These are phyloP conservation scores for Fraxinus quadrangulata DNA, from an alignment of 257 asterid species.

Conservation along the genomic window DNA sequence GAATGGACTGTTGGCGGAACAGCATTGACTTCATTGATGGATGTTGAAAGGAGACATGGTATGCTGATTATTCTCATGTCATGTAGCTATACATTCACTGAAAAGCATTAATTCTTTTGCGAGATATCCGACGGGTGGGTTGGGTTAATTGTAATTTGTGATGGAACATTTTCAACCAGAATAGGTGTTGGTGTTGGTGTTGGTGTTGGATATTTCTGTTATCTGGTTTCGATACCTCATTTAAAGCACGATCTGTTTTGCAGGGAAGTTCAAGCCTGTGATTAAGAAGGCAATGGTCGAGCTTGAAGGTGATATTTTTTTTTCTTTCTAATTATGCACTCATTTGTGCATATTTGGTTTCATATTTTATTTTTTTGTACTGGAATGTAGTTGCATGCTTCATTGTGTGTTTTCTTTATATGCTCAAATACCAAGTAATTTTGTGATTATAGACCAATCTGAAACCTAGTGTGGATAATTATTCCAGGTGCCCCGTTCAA, in stretches of 20 bases:
- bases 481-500: constrained; percentile 86
- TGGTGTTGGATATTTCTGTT: background rate
- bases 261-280: constrained; percentile 83
- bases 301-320: constrained; percentile 54
- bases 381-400: background rate
- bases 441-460: constrained; percentile 1
- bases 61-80: constrained; percentile 1
- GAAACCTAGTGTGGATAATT: constrained; percentile 13
- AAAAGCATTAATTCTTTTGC: background rate
- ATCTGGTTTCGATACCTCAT: background rate
- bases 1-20: constrained; percentile 87
- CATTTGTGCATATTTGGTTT: background rate
- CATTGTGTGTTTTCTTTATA: background rate
- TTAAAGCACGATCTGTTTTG: constrained; percentile 4
- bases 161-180: background rate
- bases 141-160: background rate
- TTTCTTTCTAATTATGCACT: background rate
- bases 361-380: background rate
- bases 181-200: background rate
- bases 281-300: constrained; percentile 85
- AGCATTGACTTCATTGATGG: constrained; percentile 71
- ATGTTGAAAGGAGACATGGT: constrained; percentile 89
- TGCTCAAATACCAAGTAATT: background rate
- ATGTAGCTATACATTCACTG: background rate
- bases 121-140: background rate